These are phyloP conservation scores for Paxillus involutus DNA, from an alignment of 768 basidiomycete species.

Conservation along the genomic window DNA sequence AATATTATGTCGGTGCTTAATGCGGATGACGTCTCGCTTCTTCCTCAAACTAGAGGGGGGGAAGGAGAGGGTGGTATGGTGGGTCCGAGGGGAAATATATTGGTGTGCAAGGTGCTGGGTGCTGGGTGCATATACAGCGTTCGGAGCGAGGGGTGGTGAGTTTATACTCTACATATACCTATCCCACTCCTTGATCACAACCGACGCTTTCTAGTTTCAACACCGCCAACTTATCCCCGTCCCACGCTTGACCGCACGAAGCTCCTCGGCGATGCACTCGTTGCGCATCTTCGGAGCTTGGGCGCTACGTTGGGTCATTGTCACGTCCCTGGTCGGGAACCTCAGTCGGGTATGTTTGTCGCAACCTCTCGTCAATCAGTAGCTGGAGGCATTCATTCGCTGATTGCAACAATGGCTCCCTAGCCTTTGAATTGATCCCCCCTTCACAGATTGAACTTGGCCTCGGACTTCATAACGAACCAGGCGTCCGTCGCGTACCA, in stretches of 20 bases:
- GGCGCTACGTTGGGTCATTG: conserved; percentile 52
- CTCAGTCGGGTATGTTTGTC: conserved; percentile 9
- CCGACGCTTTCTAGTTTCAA: not conserved
- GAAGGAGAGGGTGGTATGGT: conserved; percentile 31
- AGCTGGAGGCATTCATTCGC: not conserved
- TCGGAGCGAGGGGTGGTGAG: conserved; percentile 36
- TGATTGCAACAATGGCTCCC: not conserved
- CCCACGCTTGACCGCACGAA: conserved; percentile 20
- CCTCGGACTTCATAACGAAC: conserved; percentile 58
- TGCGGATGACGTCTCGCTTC: conserved; percentile 56
- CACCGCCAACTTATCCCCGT: not conserved
- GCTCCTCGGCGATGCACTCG: conserved; percentile 32
- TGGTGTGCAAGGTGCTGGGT: conserved; percentile 61
- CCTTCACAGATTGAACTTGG: conserved; percentile 40
- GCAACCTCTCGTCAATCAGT: not conserved
- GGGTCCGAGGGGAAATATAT: conserved; percentile 49
- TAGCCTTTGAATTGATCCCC: conserved; percentile 5
- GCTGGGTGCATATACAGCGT: conserved; percentile 41
- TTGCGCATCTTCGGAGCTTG: conserved; percentile 32
- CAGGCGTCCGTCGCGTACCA: conserved; percentile 30
- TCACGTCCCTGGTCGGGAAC: conserved; percentile 49
- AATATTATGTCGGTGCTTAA: conserved; percentile 50
- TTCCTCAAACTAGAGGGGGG: conserved; percentile 11
- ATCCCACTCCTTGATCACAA: not conserved
- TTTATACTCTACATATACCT: conserved; percentile 21